A percentile compares a stretch with the other conserved stretches of the same genome.
phyloP scores from a whole-genome alignment of 2,329 filamentous ascomycete genomes.

The Simplicillium sp. region DNA sequence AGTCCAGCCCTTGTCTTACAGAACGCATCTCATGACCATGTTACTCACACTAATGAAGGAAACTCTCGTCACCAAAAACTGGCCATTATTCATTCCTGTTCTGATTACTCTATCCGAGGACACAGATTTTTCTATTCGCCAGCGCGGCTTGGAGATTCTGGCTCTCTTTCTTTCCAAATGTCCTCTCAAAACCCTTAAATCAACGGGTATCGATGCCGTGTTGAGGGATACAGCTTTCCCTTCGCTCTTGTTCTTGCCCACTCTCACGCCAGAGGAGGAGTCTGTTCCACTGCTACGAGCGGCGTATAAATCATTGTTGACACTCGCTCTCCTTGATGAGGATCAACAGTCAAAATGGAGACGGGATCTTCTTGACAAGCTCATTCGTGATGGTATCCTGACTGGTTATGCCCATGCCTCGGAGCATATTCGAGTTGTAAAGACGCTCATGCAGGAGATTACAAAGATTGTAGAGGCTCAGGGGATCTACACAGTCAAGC shows the following conservation, averaged over 20 bases:
- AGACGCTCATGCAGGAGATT: conserved; percentile 44
- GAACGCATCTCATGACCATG: no score
- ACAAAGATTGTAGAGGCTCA: conserved; percentile 41
- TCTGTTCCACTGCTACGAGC: conserved; percentile 53
- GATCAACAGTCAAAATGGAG: conserved; percentile 17
- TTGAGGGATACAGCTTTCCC: conserved; percentile 63
- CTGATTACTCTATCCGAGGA: conserved; percentile 63
- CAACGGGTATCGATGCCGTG: conserved; percentile 56
- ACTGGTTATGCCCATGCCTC: conserved; percentile 47
- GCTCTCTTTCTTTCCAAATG: conserved; percentile 44
- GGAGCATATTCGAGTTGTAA: conserved; percentile 47
- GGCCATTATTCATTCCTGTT: conserved; percentile 61
- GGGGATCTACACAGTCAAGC: conserved; percentile 54
- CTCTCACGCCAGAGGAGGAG: conserved; percentile 64
- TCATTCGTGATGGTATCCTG: conserved; percentile 47
- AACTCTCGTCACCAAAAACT: conserved; percentile 29
- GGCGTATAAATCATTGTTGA: conserved; percentile 58
- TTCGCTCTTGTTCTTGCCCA: conserved; percentile 67
- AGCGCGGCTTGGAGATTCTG: conserved; percentile 46
- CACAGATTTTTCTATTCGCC: conserved; percentile 39
- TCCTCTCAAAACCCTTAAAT: conserved; percentile 40
- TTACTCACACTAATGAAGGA: neutral
- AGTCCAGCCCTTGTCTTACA: conserved; percentile 10
- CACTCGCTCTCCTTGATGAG: conserved; percentile 40
- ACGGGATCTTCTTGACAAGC: conserved; percentile 37